A percentile compares a stretch with the other conserved stretches of the same genome.
Conservation (phyloP, 345 rosid genomes). For the Dimocarpus longan region DNA sequence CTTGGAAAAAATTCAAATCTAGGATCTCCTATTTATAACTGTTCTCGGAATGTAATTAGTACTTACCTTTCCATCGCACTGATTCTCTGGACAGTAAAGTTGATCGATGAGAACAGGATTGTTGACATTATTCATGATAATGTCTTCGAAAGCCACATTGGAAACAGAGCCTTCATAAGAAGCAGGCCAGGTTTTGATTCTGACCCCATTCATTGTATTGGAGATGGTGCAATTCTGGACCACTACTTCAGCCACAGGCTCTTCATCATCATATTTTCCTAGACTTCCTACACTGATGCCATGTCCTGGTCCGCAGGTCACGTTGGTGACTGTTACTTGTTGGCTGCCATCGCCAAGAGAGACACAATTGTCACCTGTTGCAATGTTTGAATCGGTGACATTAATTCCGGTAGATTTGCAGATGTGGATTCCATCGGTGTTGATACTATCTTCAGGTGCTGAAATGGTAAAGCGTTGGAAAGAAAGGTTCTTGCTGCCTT, state of each 20-base stretch:
- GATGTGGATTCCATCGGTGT: slow-evolving; percentile 64
- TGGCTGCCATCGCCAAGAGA: slow-evolving; percentile 54
- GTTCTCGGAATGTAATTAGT: too few relatives aligned
- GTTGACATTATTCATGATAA: slow-evolving; percentile 50
- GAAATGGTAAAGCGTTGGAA: slow-evolving; percentile 24
- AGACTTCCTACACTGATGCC: slow-evolving; percentile 64
- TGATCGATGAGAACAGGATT: slow-evolving; percentile 60
- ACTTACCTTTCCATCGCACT: slow-evolving; percentile 38
- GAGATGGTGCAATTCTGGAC: slow-evolving; percentile 39
- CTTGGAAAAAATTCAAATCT: too few relatives aligned
- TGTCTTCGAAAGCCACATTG: slow-evolving; percentile 47
- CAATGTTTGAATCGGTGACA: slow-evolving; percentile 27
- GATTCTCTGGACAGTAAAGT: slow-evolving; percentile 43
- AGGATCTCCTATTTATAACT: too few relatives aligned
- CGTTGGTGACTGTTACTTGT: slow-evolving; percentile 23
- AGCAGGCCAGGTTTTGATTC: slow-evolving; percentile 65
- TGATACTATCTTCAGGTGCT: slow-evolving; percentile 48
- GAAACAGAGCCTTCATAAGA: slow-evolving; percentile 36
- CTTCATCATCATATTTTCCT: slow-evolving; percentile 48
- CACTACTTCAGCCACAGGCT: slow-evolving; percentile 48
- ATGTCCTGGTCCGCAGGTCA: slow-evolving; percentile 67
- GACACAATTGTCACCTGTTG: slow-evolving; percentile 60
- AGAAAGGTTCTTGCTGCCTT: slow-evolving; percentile 43
- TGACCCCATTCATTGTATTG: slow-evolving; percentile 51
- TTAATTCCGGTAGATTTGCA: slow-evolving; percentile 40